Evolutionary conservation across 2,329 filamentous ascomycete genomes (phyloP).

Genomic region (Zopfia rhizophila): DNA sequence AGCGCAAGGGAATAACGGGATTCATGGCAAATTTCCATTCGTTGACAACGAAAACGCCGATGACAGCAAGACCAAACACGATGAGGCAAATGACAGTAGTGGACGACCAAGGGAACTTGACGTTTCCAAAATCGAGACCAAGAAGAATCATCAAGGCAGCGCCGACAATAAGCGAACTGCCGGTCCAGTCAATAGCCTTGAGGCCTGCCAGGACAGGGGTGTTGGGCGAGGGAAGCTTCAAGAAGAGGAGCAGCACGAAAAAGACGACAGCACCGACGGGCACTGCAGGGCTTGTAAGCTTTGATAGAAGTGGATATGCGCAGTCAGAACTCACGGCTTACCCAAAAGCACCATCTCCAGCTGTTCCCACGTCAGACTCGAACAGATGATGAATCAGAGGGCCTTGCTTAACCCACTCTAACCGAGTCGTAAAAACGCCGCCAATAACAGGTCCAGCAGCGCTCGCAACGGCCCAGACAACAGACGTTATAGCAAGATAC

Average conservation of each 20-base stretch:
- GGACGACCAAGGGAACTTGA: constrained; percentile 76
- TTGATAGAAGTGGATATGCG: constrained; percentile 11
- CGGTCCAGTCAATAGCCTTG: constrained; percentile 61
- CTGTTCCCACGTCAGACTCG: constrained; percentile 35
- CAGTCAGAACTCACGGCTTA: constrained; percentile 4
- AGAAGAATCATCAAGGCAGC: constrained; percentile 64
- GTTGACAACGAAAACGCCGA: constrained; percentile 72
- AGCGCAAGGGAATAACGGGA: constrained; percentile 76
- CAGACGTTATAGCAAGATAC: constrained; percentile 59
- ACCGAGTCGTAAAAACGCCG: constrained; percentile 54
- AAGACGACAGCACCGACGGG: constrained; percentile 59
- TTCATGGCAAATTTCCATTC: constrained; percentile 77
- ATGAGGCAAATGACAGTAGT: constrained; percentile 77
- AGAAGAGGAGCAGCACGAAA: constrained; percentile 57
- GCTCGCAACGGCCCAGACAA: constrained; percentile 63
- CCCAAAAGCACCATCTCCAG: constrained; percentile 59
- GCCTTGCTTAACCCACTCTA: constrained; percentile 17
- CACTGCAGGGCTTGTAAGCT: constrained; percentile 59
- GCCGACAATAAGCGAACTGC: constrained; percentile 57
- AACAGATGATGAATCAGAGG: background rate
- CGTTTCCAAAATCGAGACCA: constrained; percentile 82
- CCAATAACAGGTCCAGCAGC: constrained; percentile 61
- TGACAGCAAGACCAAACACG: constrained; percentile 71
- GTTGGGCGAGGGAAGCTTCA: constrained; percentile 62
- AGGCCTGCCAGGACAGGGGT: constrained; percentile 56